These are phyloP conservation scores for Paracoccidioides lutzii DNA, from an alignment of 2,329 filamentous ascomycete species.

Conservation along the genomic window DNA sequence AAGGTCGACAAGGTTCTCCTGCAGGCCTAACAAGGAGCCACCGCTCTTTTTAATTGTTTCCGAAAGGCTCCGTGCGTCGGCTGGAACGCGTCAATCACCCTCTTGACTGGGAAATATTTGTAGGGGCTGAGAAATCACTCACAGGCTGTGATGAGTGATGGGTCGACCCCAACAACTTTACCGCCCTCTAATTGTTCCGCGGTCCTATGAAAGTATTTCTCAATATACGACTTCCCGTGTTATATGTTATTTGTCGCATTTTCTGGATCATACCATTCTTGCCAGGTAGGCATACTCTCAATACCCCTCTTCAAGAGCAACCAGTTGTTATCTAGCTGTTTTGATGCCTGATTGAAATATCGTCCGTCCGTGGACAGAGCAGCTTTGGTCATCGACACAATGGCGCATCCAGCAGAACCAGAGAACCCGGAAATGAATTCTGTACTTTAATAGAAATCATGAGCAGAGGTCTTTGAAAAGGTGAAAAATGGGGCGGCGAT, in stretches of 20 bases:
- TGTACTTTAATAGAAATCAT: slow-evolving; percentile 13
- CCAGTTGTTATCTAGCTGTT: slow-evolving; percentile 89
- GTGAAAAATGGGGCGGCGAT: not conserved
- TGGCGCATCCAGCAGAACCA: slow-evolving; percentile 84
- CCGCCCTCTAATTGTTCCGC: slow-evolving; percentile 74
- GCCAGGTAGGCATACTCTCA: slow-evolving; percentile 90
- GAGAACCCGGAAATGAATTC: slow-evolving; percentile 89
- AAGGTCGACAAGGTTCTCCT: slow-evolving; percentile 74
- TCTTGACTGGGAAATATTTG: not conserved
- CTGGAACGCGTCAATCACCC: slow-evolving; percentile 19
- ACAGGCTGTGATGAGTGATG: slow-evolving; percentile 66
- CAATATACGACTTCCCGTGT: slow-evolving; percentile 12
- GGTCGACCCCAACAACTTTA: slow-evolving; percentile 82
- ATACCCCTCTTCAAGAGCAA: slow-evolving; percentile 80
- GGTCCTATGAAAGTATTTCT: slow-evolving; percentile 32
- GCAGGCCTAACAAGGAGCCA: slow-evolving; percentile 58
- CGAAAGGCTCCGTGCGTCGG: slow-evolving; percentile 59
- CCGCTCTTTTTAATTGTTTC: slow-evolving; percentile 83
- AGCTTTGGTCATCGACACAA: slow-evolving; percentile 75
- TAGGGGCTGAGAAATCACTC: slow-evolving; percentile 15
- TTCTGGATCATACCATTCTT: slow-evolving; percentile 60
- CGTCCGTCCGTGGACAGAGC: slow-evolving; percentile 87
- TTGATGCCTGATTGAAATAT: slow-evolving; percentile 92
- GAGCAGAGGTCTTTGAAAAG: not conserved
- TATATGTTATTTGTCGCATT: not conserved